Conservation (phyloP, 225 moss, liverwort and hornwort genomes). For the Bryoerythrophyllum caledonicum region DNA sequence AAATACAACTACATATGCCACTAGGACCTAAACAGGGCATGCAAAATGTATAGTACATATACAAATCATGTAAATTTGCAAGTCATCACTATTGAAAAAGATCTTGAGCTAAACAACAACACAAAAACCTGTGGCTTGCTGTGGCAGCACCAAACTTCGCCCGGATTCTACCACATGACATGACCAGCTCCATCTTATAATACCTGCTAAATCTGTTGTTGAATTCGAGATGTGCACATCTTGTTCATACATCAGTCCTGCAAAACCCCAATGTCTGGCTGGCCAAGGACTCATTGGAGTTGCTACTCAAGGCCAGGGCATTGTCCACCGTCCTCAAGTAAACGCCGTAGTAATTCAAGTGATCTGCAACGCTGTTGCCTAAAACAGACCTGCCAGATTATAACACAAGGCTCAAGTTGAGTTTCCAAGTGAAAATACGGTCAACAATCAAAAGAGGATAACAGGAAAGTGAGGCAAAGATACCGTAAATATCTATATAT, state of each 20-base stretch:
- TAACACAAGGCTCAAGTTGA: constrained; percentile 14
- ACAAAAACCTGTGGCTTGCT: neutral
- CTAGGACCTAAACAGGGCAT: too few relatives aligned
- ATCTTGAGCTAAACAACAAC: neutral
- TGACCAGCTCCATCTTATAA: neutral
- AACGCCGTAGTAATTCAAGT: constrained; percentile 87
- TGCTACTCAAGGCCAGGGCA: constrained; percentile 25
- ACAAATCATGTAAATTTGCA: neutral
- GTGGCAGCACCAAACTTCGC: constrained; percentile 11
- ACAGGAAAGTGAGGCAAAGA: neutral
- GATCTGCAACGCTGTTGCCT: constrained; percentile 84
- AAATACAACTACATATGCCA: too few relatives aligned
- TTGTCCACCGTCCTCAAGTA: constrained; percentile 73
- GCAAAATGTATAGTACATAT: neutral
- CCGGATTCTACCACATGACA: neutral
- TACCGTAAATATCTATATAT: too few relatives aligned
- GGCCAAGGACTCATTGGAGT: constrained; percentile 24
- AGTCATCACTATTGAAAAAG: neutral
- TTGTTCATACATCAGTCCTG: constrained; percentile 34
- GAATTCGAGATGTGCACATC: constrained; percentile 1
- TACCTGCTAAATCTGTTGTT: neutral
- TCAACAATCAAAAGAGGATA: too few relatives aligned
- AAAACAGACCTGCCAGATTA: constrained; percentile 66
- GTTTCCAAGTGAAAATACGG: neutral
- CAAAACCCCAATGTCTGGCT: constrained; percentile 38